Base-by-base conservation (phyloP, 1,139 yeast genomes). In the Blastobotrys capitulatus region DNA sequence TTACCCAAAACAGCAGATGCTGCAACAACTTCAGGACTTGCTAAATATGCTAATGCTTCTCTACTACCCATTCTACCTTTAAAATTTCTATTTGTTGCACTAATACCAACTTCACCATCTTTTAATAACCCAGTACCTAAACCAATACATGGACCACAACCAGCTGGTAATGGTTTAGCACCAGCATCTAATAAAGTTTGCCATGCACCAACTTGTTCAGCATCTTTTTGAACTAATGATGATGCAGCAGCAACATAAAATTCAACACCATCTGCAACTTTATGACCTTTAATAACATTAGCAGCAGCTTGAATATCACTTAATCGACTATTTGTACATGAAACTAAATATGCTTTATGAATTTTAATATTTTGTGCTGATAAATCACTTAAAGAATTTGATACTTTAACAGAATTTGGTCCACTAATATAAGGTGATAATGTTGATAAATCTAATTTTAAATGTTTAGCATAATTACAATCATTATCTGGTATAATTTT, bases 141-240 rank as follows among this genome's bases (percentile, higher is more conserved):
- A 41, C 99, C 99, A 63, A 92, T 92, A 73, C 99, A 92, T 36
- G 99, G 99, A 44, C 99, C 99, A 72, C 99, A 92, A 22, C 99
- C 99, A 18, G 98, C 96, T 16, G 97, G 97, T 60, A 92, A 78
- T 35, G 97, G 90, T 60, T 74, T 86, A 51, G 97, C 96, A 47
- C 99, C 99, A 13, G 97, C 95, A 50, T 84, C 92, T 41, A 92
- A 63, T 49, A 94, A 77, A 32, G 80, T 81, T 61, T 89, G 78
- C 98, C 99, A 94, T 12, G 95, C 94, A 53, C 98, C 98, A 46
- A 71, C 73, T 40, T 80, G 78, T 71, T 86, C 96, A 43, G 98
- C 97, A 60, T 89, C 97, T 57, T 79, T 78, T 72, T 92, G 97
- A 36, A 94, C 97, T 59, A 82, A 80, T 4, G 95, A 83, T 1